Base-by-base conservation (phyloP, 2,329 filamentous ascomycete genomes). In the Chaetomiaceae sp. region DNA sequence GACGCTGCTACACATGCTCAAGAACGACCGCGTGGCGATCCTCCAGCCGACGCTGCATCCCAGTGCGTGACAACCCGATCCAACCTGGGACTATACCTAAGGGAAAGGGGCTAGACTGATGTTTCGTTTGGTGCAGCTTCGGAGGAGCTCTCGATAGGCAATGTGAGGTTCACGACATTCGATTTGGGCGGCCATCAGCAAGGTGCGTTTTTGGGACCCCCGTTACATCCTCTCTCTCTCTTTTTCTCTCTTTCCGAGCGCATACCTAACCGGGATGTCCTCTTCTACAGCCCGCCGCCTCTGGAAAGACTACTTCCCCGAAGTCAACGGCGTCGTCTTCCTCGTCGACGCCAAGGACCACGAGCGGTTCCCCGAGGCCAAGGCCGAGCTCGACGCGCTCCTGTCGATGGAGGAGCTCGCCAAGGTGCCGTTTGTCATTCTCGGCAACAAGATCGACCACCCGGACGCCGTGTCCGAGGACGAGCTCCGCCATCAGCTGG, bases 401-500 rank as follows among this genome's bases (percentile, higher is more conserved):
- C 81, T 99, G 62, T 85, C 89, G 58, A 96, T 99, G 92, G 94
- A 99, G 75, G 92, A 97, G 70, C 83, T 99, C 34, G 78, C 84
- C 70, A 96, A 95, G 79, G 94, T 96, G 8, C 94, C 94, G 50
- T 97, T 97, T 72, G 83, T 97, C 57, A 84, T 99, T 64, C 83
- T 99, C 59, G 94, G 94, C 65, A 99, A 99, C 84, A 99, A 99
- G 84, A 99, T 99, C 72, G 94, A 99, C 73, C 91, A 97, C 77
- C 91, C 91, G 49, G 88, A 95, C 64, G 94, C 94, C 58, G 86
- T 97, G 50, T 92, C 87, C 61, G 94, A 99, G 80, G 92, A 97
- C 66, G 90, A 96, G 76, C 81, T 97, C 67, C 84, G 94, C 72
- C 86, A 92, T 70, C 87, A 91, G 71, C 79, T 99, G 54, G 94